Conservation (phyloP, 2,329 filamentous ascomycete genomes). For the Xylariaceae sp. region DNA sequence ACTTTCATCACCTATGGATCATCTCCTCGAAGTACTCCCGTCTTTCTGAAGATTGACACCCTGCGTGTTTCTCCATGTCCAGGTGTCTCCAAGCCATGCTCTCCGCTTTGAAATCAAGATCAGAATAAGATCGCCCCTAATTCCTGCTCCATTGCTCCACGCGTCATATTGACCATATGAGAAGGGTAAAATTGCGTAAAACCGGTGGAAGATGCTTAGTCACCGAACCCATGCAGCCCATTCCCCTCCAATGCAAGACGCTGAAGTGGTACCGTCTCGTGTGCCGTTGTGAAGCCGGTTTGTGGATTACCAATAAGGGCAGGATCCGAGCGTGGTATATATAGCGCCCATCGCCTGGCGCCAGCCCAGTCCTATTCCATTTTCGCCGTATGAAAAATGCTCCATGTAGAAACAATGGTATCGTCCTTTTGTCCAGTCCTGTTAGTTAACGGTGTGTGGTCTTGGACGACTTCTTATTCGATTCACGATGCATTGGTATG, state of each 20-base stretch:
- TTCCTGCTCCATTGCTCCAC: constrained; percentile 10
- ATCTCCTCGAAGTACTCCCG: background rate
- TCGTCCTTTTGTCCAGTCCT: constrained; percentile 7
- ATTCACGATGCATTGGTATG: constrained; percentile 16
- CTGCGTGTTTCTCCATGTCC: constrained; percentile 1
- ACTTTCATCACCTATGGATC: background rate
- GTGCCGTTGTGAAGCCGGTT: constrained; percentile 5
- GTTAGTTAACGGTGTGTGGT: constrained; percentile 4
- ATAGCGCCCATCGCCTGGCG: constrained; percentile 23
- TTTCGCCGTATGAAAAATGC: constrained; percentile 25
- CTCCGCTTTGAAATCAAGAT: constrained; percentile 5
- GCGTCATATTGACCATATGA: constrained; percentile 9
- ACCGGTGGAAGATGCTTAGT: constrained; percentile 23
- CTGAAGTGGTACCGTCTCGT: constrained; percentile 17
- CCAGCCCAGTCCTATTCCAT: constrained; percentile 17
- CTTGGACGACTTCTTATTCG: constrained; percentile 10
- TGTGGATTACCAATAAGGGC: constrained; percentile 16
- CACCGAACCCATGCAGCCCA: constrained; percentile 26
- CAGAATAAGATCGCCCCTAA: constrained; percentile 14
- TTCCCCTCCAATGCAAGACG: constrained; percentile 27
- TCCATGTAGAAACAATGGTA: constrained; percentile 20
- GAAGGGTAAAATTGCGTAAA: constrained; percentile 21
- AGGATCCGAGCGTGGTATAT: constrained; percentile 24
- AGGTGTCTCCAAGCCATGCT: constrained; percentile 3
- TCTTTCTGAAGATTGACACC: background rate